phyloP scores from a whole-genome alignment of 306 rosid species.

The Oxytropis ochrocephala region DNA sequence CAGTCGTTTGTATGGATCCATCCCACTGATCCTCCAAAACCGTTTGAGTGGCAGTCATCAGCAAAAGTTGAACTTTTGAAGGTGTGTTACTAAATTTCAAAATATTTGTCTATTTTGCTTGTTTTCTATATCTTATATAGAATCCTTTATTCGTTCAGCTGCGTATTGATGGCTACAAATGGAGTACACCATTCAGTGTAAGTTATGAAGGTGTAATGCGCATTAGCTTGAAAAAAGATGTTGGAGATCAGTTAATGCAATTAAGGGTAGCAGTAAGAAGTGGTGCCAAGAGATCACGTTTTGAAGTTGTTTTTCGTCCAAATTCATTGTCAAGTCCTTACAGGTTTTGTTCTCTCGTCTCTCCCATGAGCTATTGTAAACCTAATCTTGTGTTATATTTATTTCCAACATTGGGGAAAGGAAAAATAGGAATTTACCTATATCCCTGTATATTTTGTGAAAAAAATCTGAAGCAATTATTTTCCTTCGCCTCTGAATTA shows the following conservation, averaged over 20 bases:
- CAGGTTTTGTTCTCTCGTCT: conserved; percentile 53
- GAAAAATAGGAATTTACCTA: not conserved
- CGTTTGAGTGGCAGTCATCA: conserved; percentile 75
- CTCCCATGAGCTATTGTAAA: not conserved
- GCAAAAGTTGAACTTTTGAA: conserved; percentile 76
- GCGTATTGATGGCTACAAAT: conserved; percentile 72
- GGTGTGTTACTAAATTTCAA: conserved; percentile 32
- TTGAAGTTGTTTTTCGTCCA: conserved; percentile 82
- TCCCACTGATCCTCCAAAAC: conserved; percentile 84
- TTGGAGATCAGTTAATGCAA: conserved; percentile 49
- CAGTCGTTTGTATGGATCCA: conserved; percentile 75
- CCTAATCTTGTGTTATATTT: not conserved
- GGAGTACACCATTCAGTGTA: conserved; percentile 94
- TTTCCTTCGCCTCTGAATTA: conserved; percentile 5
- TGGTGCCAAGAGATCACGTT: conserved; percentile 76
- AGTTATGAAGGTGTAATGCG: conserved; percentile 76
- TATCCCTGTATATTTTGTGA: not conserved
- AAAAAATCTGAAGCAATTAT: not conserved
- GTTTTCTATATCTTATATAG: conserved; percentile 18
- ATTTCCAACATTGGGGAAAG: not conserved
- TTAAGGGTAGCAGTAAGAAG: conserved; percentile 81
- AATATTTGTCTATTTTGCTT: not conserved
- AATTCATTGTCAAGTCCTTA: conserved; percentile 74
- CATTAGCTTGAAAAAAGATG: conserved; percentile 56
- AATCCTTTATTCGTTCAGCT: conserved; percentile 42